Evolutionary conservation across 176 grass and related monocot species (phyloP), one percentile per base, ranked within the genome.

Genomic region (Eragrostis curvula): DNA sequence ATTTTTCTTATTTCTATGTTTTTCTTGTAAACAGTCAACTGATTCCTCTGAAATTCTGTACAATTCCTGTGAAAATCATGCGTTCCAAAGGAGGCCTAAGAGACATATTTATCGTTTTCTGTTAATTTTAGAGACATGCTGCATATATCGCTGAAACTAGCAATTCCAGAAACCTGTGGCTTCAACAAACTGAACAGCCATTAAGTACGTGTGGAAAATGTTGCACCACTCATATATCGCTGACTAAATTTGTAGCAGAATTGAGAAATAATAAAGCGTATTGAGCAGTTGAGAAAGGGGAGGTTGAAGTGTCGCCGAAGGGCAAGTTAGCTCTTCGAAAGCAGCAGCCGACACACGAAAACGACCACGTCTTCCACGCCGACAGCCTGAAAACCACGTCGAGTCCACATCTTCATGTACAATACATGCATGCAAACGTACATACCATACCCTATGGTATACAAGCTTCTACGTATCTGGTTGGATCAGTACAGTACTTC

Each of bases 261-360:
- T 64, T 8, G 1, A 29, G 21, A 68, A 52, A 28, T 6, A 1
- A 42, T 10, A 59, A 51, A 23, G 24, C 21, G 12, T 42, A 36
- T 15, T 1, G 11, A 25, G 47, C 55, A 15, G 49, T 13, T 23
- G 43, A 39, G 39, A 65, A 52, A 30, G 45, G 12, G 76, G 47
- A 65, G 71, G 78, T 85, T 77, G 83, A 71, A 46, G 29, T 23
- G 83, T 82, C 78, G 61, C 57, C n/a, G 57, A 58, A 62, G 40
- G 32, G 45, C 20, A 13, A 20, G 29, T 30, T 36, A 18, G 12
- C 59, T 59, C n/a, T 59, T 25, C 23, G 56, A 14, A 59, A 28
- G 58, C 36, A 71, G 55, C 56, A 51, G 55, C 71, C 72, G 83
- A 81, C 78, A 77, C 14, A 30, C 72, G 78, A 82, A 56, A 51